phyloP scores from a whole-genome alignment of 139 green algal species.

The Picochlorum costavermella region DNA sequence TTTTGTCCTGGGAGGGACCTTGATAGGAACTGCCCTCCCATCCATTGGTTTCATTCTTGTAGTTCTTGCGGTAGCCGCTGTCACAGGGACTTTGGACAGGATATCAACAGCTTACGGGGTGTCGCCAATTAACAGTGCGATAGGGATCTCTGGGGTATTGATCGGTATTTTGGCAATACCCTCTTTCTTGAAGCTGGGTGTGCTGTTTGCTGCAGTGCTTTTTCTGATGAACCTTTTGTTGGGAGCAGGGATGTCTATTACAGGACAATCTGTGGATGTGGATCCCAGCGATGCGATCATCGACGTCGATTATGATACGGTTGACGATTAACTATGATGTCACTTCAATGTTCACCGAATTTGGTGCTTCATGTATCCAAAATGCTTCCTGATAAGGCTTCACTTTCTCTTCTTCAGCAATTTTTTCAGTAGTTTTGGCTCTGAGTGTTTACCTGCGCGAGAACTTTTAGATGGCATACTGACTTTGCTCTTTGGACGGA shows the following conservation, averaged over 20 bases:
- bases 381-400: slow-evolving; percentile 8
- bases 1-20: too few species aligned
- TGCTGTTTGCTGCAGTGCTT: background rate
- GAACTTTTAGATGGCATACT: slow-evolving; percentile 11
- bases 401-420: slow-evolving; percentile 29
- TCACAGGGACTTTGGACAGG: background rate
- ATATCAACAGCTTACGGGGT: background rate
- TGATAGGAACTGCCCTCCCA: too few species aligned
- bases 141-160: background rate
- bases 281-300: slow-evolving; percentile 4
- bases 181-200: slow-evolving; percentile 4
- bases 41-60: background rate
- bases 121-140: background rate
- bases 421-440: slow-evolving; percentile 40
- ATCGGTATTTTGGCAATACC: slow-evolving; percentile 4
- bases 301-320: background rate
- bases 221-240: slow-evolving; percentile 10
- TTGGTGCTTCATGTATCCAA: background rate
- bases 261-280: background rate
- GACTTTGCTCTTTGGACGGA: slow-evolving; percentile 29
- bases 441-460: slow-evolving; percentile 1
- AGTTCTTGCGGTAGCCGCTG: background rate
- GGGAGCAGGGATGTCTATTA: background rate
- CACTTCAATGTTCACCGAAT: background rate
- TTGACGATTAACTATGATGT: slow-evolving; percentile 12